Evolutionary conservation across 768 basidiomycete species (phyloP).

Genomic region (Kwoniella sp.): DNA sequence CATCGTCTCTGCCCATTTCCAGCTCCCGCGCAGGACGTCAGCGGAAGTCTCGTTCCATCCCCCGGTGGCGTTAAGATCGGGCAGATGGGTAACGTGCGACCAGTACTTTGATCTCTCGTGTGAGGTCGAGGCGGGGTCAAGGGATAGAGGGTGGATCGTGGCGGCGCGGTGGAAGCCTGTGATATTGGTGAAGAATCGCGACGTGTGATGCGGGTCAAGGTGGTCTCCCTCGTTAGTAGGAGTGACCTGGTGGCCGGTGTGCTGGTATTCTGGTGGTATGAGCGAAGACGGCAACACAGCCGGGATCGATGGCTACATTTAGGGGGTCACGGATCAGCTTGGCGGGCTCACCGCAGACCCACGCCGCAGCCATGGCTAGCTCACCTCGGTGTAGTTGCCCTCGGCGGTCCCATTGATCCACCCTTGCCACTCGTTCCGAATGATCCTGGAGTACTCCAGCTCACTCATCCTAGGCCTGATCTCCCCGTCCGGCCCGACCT

Average conservation of each 20-base stretch:
- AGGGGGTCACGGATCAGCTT: neutral
- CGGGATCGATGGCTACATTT: conserved; percentile 24
- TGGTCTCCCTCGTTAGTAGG: neutral
- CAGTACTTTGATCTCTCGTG: conserved; percentile 13
- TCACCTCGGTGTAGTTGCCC: conserved; percentile 40
- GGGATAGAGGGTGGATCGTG: conserved; percentile 18
- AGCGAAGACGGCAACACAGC: conserved; percentile 15
- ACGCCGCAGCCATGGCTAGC: neutral
- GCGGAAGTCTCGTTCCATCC: conserved; percentile 37
- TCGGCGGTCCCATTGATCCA: conserved; percentile 28
- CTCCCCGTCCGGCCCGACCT: conserved; percentile 36
- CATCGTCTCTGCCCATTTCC: conserved; percentile 26
- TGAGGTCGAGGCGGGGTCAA: conserved; percentile 1
- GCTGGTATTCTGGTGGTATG: conserved; percentile 30
- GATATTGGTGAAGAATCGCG: conserved; percentile 39
- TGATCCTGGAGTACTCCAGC: conserved; percentile 26
- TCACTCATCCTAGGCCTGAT: conserved; percentile 27
- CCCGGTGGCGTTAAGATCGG: conserved; percentile 13
- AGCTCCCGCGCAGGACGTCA: conserved; percentile 26
- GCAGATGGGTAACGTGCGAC: neutral
- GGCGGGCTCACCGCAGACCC: neutral
- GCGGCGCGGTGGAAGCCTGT: conserved; percentile 48
- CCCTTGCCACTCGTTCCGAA: conserved; percentile 31
- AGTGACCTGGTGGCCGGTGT: neutral
- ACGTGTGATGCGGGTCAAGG: no score